A percentile compares a stretch with the other conserved stretches of the same genome.
phyloP scores from a whole-genome alignment of 495 filamentous ascomycete species.

The Penicillium subrubescens region DNA sequence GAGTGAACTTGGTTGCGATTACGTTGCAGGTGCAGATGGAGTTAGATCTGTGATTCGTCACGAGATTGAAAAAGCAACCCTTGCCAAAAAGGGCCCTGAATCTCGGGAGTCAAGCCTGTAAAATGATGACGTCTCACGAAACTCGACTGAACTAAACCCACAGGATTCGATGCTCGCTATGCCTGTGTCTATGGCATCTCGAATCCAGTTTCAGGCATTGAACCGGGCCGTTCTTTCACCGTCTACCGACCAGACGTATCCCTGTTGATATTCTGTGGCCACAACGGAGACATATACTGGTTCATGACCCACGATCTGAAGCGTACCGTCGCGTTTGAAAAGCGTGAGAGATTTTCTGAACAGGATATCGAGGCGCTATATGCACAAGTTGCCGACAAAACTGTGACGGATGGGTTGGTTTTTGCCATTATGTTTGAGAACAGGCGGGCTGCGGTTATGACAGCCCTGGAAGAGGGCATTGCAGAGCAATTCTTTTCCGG shows the following conservation, averaged over 20 bases:
- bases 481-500: neutral
- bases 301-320: neutral
- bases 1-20: neutral
- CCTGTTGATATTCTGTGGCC: neutral
- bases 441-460: neutral
- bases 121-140: neutral
- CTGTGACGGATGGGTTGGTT: neutral
- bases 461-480: neutral
- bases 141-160: neutral
- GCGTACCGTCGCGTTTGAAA: neutral
- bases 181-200: neutral
- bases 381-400: neutral
- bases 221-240: neutral
- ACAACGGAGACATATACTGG: neutral
- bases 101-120: neutral
- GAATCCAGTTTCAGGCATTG: neutral
- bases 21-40: neutral
- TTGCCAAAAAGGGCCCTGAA: neutral
- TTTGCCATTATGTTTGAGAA: neutral
- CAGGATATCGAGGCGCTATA: neutral
- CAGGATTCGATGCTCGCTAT: neutral
- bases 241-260: neutral
- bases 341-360: neutral
- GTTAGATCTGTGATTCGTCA: neutral
- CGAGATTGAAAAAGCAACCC: neutral